Percentiles rank a stretch among this genome's conserved stretches.
These are phyloP conservation scores for Pythium aristosporum DNA, from an alignment of 352 stramenopile genomes.

Conservation along the genomic window DNA sequence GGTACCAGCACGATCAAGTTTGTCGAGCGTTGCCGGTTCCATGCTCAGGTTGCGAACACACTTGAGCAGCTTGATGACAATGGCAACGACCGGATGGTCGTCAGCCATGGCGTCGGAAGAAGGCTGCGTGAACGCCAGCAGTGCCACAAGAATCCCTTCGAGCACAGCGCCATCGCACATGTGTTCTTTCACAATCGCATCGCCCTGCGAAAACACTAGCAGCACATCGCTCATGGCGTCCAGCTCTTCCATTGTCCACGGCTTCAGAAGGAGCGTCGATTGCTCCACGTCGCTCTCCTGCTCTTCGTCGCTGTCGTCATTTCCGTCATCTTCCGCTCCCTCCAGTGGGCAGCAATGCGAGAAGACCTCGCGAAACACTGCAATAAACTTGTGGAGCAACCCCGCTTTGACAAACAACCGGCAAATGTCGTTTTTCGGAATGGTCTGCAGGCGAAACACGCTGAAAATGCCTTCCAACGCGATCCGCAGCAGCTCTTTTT, in stretches of 20 bases:
- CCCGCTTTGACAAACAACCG: conserved; percentile 93
- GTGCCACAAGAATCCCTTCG: conserved; percentile 60
- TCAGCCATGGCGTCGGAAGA: conserved; percentile 8
- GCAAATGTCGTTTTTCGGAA: conserved; percentile 93
- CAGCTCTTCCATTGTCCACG: conserved; percentile 68
- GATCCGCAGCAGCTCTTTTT: conserved; percentile 73
- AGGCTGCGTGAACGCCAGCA: conserved; percentile 31
- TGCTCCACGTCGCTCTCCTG: conserved; percentile 15
- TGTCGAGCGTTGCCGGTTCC: conserved; percentile 88
- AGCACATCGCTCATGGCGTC: conserved; percentile 88
- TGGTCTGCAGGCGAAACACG: conserved; percentile 90
- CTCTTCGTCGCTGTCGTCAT: conserved; percentile 2
- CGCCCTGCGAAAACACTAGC: conserved; percentile 90
- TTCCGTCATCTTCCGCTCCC: conserved; percentile 10
- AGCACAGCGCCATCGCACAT: conserved; percentile 85
- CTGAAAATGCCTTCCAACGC: conserved; percentile 89
- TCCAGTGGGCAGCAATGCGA: conserved; percentile 27
- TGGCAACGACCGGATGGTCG: conserved; percentile 16
- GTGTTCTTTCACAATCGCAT: conserved; percentile 91
- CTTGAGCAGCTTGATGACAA: conserved; percentile 82
- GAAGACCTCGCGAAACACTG: conserved; percentile 83
- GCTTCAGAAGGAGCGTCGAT: conserved; percentile 18
- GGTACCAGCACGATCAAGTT: conserved; percentile 83
- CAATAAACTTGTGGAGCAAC: conserved; percentile 85
- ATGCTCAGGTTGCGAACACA: conserved; percentile 90